Base-by-base conservation (phyloP, 2,329 filamentous ascomycete species). In the Talaromyces amestolkiae region DNA sequence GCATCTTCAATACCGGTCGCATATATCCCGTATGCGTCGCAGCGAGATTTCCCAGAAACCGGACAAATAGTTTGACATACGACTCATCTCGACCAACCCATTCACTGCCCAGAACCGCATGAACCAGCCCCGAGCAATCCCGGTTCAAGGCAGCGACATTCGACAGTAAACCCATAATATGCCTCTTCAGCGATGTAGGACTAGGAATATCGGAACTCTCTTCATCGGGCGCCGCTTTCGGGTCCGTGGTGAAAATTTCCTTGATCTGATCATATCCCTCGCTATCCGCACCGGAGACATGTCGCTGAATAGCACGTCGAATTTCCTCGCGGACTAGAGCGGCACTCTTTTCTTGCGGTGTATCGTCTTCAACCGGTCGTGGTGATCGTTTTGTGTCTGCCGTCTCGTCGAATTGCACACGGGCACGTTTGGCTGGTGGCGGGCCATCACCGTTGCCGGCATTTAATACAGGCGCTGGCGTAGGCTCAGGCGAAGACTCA, bases 21-120 rank as follows among this genome's bases (percentile, higher is more conserved):
- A 96, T 85, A 77, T 92, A 96, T 15, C 87, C 88, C 53, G 91
- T 89, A 72, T 97, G 92, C 0, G 93, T 90, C 67, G 91, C 96
- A 61, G 93, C 87, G 54, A 99, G 81, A 60, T 84, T 84, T 31
- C 83, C 83, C 59, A 89, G 72, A 66, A 89, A 85, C 47, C 83
- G 78, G 63, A 83, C 80, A 74, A 84, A 89, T 7, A 85, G 75
- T 66, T 80, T 81, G 58, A 86, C 81, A 71, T 88, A 89, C 19
- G 79, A 77, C 66, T 87, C 85, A 67, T 88, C 86, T 65, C 87
- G 82, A 53, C 85, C 86, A 43, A 88, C 77, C 87, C 87, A 89
- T 70, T 84, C 81, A 67, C 85, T 85, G 68, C 84, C 80, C 66
- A 89, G 75, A 10, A 88, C 78, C 9, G 86, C 83, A 67, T 85